Evolutionary conservation across 2,329 filamentous ascomycete species (phyloP).

Genomic region (Teratosphaeria nubilosa): DNA sequence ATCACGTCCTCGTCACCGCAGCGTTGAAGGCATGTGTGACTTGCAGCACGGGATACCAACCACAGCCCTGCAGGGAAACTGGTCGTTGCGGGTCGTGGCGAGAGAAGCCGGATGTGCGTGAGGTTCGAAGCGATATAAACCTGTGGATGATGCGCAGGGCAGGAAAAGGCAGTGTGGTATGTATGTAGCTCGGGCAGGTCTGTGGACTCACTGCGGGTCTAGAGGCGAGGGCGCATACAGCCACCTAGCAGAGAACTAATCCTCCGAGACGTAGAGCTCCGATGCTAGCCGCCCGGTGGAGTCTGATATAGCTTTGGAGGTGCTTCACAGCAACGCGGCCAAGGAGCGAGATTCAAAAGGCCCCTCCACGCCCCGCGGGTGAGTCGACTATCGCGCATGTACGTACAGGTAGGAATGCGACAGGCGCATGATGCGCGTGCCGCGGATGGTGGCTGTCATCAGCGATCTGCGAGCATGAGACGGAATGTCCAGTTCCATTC

Average conservation of each 20-base stretch:
- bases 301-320: not conserved
- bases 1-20: not conserved
- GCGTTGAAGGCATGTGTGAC: conserved; percentile 10
- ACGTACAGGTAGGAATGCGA: not conserved
- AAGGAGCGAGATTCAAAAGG: not conserved
- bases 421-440: not conserved
- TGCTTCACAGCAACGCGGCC: not conserved
- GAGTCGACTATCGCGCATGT: not conserved
- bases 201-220: not conserved
- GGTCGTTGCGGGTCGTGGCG: not conserved
- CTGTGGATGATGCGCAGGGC: not conserved
- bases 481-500: not conserved
- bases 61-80: not conserved
- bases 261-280: not conserved
- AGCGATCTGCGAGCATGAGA: not conserved
- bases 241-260: not conserved
- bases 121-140: not conserved
- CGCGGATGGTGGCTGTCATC: not conserved
- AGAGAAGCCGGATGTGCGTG: not conserved
- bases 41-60: conserved; percentile 20
- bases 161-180: too few species aligned
- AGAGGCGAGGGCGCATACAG: not conserved
- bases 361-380: not conserved
- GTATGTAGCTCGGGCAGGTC: not conserved
- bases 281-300: not conserved